Conservation (phyloP, 257 asterid genomes). For the Schizonepeta tenuifolia region DNA sequence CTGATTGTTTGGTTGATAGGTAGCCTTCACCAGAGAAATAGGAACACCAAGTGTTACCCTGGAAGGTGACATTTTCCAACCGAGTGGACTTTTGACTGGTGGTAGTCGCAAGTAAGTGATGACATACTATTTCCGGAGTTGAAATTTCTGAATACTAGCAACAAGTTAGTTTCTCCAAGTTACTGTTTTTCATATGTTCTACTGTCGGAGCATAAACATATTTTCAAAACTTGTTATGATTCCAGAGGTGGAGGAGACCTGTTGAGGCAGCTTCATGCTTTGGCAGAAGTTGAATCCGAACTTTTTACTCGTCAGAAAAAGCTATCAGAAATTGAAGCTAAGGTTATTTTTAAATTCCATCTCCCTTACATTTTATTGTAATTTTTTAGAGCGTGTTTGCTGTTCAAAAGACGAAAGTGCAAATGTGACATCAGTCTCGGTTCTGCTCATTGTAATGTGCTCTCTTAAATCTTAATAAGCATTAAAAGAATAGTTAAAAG, state of each 20-base stretch:
- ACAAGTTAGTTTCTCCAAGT: conserved; percentile 4
- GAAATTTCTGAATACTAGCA: conserved; percentile 6
- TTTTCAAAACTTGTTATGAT: conserved; percentile 36
- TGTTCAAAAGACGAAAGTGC: not conserved
- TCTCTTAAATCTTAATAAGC: not conserved
- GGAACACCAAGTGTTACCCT: conserved; percentile 78
- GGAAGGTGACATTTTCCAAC: conserved; percentile 94
- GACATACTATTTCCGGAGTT: conserved; percentile 31
- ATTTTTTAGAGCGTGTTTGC: conserved; percentile 11
- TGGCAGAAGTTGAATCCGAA: conserved; percentile 76
- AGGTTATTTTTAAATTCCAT: conserved; percentile 51
- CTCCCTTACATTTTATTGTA: not conserved
- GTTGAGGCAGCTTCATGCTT: conserved; percentile 79
- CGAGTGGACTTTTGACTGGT: conserved; percentile 96
- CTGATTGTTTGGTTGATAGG: conserved; percentile 51
- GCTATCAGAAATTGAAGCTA: conserved; percentile 66
- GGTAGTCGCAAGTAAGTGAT: conserved; percentile 90
- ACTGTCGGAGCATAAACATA: conserved; percentile 6
- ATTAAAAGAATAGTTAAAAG: not conserved
- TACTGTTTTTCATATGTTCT: conserved; percentile 16
- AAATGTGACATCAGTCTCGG: conserved; percentile 14
- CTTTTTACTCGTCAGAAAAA: conserved; percentile 68
- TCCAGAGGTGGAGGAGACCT: conserved; percentile 96
- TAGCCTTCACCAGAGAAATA: conserved; percentile 71
- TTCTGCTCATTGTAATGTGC: conserved; percentile 14